phyloP scores from a whole-genome alignment of 805 yeast species.

The Nakazawaea ambrosiae region DNA sequence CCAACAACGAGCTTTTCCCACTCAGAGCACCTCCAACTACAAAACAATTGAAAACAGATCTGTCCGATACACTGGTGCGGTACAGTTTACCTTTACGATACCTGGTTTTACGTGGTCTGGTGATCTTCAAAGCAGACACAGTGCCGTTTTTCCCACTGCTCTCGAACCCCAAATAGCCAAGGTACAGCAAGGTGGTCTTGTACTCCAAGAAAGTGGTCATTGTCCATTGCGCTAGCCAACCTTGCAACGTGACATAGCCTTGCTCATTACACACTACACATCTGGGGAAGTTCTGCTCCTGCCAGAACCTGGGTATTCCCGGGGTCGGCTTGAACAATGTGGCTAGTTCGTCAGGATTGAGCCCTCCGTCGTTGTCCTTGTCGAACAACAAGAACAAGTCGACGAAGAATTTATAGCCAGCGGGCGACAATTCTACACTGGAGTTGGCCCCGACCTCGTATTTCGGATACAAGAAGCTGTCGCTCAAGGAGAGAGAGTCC shows the following conservation, averaged over 20 bases:
- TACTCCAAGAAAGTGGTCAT: constrained; percentile 88
- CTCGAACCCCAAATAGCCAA: constrained; percentile 88
- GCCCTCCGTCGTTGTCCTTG: constrained; percentile 94
- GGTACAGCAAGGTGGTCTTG: constrained; percentile 75
- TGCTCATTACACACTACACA: constrained; percentile 86
- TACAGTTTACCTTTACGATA: constrained; percentile 59
- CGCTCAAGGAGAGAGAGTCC: constrained; percentile 80
- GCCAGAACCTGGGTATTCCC: constrained; percentile 86
- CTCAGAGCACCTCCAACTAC: constrained; percentile 78
- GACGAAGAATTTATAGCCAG: constrained; percentile 86
- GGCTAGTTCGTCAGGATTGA: constrained; percentile 64
- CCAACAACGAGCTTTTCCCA: constrained; percentile 82
- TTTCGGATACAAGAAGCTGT: constrained; percentile 70
- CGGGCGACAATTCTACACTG: constrained; percentile 87
- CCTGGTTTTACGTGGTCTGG: constrained; percentile 71
- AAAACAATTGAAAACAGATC: constrained; percentile 89
- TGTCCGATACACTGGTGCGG: constrained; percentile 64
- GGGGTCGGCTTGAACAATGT: constrained; percentile 84
- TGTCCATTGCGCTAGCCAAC: constrained; percentile 99
- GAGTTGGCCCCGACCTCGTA: constrained; percentile 67
- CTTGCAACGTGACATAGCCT: constrained; percentile 88
- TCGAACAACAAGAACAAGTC: constrained; percentile 85
- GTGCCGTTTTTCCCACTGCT: constrained; percentile 21
- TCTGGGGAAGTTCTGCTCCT: constrained; percentile 74
- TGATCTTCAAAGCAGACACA: constrained; percentile 60